Conservation (phyloP, 345 rosid genomes). For the Citrus inodora region DNA sequence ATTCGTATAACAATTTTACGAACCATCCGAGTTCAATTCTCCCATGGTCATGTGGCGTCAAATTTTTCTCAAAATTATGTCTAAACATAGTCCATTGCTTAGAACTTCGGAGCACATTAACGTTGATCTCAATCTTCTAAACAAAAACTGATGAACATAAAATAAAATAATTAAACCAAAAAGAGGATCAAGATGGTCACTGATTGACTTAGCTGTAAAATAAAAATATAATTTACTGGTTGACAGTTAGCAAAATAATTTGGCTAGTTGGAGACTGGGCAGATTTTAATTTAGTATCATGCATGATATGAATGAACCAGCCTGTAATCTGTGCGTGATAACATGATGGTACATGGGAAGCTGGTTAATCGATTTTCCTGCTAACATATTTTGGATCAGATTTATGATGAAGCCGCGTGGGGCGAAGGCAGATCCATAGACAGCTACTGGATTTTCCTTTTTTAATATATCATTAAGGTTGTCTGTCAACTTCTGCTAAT, state of each 20-base stretch:
- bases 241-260: neutral
- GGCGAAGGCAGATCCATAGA: constrained; percentile 21
- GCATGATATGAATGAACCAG: constrained; percentile 13
- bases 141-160: too few species aligned
- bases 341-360: constrained; percentile 18
- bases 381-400: constrained; percentile 13
- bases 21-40: too few species aligned
- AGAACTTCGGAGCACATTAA: too few species aligned
- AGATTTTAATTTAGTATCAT: neutral
- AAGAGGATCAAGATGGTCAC: too few species aligned
- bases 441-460: neutral
- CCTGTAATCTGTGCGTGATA: constrained; percentile 24
- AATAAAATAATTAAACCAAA: too few species aligned
- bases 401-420: constrained; percentile 16
- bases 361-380: constrained; percentile 2
- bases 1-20: too few species aligned
- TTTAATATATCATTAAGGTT: neutral
- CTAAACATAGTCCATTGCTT: too few species aligned
- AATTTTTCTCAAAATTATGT: too few species aligned
- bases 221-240: neutral
- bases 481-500: neutral
- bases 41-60: too few species aligned
- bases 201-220: neutral
- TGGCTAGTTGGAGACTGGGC: constrained; percentile 19
- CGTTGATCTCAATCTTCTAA: too few species aligned